These are phyloP conservation scores for Achaetomiella virescens DNA, from an alignment of 495 filamentous ascomycete genomes.

Conservation along the genomic window DNA sequence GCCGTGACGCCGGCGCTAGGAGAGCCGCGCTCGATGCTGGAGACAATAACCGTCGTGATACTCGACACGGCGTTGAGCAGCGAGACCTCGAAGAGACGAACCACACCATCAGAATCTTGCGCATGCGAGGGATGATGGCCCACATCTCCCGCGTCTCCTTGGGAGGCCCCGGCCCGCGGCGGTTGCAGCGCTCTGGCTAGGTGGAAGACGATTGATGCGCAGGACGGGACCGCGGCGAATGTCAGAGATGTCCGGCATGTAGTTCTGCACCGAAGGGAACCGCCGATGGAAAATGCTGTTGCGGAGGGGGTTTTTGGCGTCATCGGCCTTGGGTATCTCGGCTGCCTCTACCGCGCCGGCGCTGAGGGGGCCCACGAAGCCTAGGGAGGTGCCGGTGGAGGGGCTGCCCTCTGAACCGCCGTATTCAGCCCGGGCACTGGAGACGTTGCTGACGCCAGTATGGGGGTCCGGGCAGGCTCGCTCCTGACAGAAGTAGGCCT, in stretches of 20 bases:
- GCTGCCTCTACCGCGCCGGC: background rate
- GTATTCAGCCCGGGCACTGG: background rate
- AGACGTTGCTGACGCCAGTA: background rate
- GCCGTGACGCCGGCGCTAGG: background rate
- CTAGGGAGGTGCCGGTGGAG: background rate
- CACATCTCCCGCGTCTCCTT: background rate
- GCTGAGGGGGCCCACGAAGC: background rate
- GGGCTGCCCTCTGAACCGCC: background rate
- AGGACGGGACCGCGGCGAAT: slow-evolving; percentile 17
- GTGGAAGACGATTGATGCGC: slow-evolving; percentile 11
- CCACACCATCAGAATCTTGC: slow-evolving; percentile 2
- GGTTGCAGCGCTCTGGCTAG: slow-evolving; percentile 1
- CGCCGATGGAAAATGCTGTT: slow-evolving; percentile 1
- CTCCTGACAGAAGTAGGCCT: background rate
- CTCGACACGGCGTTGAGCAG: slow-evolving; percentile 14
- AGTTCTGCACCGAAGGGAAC: background rate
- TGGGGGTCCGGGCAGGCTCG: background rate
- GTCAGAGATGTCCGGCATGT: slow-evolving; percentile 5
- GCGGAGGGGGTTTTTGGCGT: background rate
- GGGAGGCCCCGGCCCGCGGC: background rate
- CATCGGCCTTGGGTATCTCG: background rate
- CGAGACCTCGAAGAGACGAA: slow-evolving; percentile 5
- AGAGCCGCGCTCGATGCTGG: background rate
- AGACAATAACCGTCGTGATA: slow-evolving; percentile 9
- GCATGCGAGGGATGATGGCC: background rate